phyloP scores from a whole-genome alignment of 805 yeast species.

The Nakazawaea siamensis region DNA sequence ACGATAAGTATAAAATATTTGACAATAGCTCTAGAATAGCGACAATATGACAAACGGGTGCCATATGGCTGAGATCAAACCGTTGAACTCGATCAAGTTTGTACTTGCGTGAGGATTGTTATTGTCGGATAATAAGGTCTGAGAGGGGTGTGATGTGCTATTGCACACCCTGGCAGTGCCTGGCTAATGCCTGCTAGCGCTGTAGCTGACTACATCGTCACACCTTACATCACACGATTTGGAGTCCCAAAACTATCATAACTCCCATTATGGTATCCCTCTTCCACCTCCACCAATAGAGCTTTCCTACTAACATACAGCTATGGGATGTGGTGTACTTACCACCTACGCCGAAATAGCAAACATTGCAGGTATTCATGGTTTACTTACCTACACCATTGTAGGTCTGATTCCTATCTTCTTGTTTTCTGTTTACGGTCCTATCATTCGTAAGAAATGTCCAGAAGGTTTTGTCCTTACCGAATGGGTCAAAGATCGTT shows the following conservation, averaged over 20 bases:
- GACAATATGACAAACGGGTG: constrained; percentile 36
- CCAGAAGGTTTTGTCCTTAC: constrained; percentile 90
- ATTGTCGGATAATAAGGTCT: constrained; percentile 30
- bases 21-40: too few relatives aligned
- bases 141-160: too few relatives aligned
- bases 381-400: constrained; percentile 71
- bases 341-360: constrained; percentile 85
- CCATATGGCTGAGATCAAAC: constrained; percentile 59
- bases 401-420: constrained; percentile 80
- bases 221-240: too few relatives aligned
- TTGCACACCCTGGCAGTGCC: not conserved
- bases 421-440: constrained; percentile 78
- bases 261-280: constrained; percentile 5
- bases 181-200: too few relatives aligned
- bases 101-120: constrained; percentile 73
- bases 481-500: constrained; percentile 88
- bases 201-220: too few relatives aligned
- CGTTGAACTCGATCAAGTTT: constrained; percentile 79
- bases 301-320: constrained; percentile 30
- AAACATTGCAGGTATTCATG: constrained; percentile 79
- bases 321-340: constrained; percentile 83
- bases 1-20: constrained; percentile 11
- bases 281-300: not conserved
- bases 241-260: not conserved
- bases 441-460: constrained; percentile 65